Evolutionary conservation across 257 asterid genomes (phyloP), one percentile per base, ranked within the genome.

Genomic region (Rehmannia glutinosa): DNA sequence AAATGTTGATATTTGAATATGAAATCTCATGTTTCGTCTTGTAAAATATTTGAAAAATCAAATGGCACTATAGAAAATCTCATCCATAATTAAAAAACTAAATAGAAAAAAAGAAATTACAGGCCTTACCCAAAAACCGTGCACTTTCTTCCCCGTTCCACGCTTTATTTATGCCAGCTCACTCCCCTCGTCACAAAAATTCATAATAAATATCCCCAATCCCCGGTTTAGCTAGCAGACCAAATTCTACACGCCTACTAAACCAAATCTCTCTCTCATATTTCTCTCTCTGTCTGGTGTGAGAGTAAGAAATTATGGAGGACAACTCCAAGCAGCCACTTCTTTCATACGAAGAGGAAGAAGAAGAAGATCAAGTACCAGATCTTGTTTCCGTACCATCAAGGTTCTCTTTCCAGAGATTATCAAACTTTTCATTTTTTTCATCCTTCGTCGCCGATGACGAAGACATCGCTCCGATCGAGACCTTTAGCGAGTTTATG

Each of bases 371-470:
- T 19, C 54, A 19, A 19, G 28, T 47, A 4, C 28, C 54, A 8
- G 54, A 47, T 16, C 54, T n/a, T n/a, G n/a, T 47, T 17, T 43
- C 50, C 50, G 20, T 2, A 2, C 16, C n/a, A n/a, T n/a, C 50
- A 6, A 43, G 50, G 16, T 43, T 2, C 5, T 43, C 50, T 6
- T 43, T 43, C n/a, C n/a, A n/a, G n/a, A n/a, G n/a, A n/a, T n/a
- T n/a, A n/a, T n/a, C n/a, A n/a, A n/a, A n/a, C n/a, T 25, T 32
- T 8, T 68, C 79, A 7, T 61, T 74, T 21, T 27, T 63, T 11
- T 67, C 78, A 17, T 68, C 80, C 0, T 75, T 69, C 66, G 45
- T 49, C 8, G 80, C 80, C 50, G 78, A 41, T 15, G 78, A 60
- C 0, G 65, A 68, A 0, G 78, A 74, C 59, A 74, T 67, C 15